phyloP scores from a whole-genome alignment of 2,329 filamentous ascomycete species.

The Arthrobotrys iridis region DNA sequence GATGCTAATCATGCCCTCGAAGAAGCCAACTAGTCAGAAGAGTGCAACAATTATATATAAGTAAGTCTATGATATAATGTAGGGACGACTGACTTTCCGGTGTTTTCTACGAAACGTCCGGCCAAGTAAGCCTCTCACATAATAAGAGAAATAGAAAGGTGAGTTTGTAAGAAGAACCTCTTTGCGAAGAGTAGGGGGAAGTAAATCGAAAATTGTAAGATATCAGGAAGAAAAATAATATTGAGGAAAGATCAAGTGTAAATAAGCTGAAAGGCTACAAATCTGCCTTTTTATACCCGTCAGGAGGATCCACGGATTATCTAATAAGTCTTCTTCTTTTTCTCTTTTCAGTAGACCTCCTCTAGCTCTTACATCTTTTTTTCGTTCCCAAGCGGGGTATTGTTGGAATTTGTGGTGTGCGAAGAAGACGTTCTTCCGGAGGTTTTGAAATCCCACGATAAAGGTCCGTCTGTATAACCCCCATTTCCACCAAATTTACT shows the following conservation, averaged over 20 bases:
- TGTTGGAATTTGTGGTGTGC: constrained; percentile 7
- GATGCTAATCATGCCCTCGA: not conserved
- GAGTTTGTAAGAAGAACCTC: not conserved
- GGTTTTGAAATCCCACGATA: constrained; percentile 14
- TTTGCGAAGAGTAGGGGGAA: no score
- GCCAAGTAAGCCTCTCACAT: not conserved
- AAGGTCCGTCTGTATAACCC: not conserved
- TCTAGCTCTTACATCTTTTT: no score
- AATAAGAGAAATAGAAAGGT: not conserved
- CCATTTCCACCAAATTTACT: constrained; percentile 20
- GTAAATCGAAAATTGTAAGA: not conserved
- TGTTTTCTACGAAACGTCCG: no score
- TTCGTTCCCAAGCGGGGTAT: constrained; percentile 25
- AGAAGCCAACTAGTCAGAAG: not conserved
- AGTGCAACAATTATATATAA: no score
- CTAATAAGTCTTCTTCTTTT: constrained; percentile 18
- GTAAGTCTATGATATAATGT: no score
- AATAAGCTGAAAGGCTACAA: not conserved
- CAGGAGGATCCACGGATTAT: constrained; percentile 19
- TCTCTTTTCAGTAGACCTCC: not conserved
- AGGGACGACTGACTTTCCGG: not conserved
- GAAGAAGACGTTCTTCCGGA: constrained; percentile 11
- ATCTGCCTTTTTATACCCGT: constrained; percentile 32
- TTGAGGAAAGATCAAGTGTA: not conserved
- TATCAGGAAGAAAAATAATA: not conserved